Conservation (phyloP, 176 grass and related monocot genomes). For the Echinochloa phyllopogon region DNA sequence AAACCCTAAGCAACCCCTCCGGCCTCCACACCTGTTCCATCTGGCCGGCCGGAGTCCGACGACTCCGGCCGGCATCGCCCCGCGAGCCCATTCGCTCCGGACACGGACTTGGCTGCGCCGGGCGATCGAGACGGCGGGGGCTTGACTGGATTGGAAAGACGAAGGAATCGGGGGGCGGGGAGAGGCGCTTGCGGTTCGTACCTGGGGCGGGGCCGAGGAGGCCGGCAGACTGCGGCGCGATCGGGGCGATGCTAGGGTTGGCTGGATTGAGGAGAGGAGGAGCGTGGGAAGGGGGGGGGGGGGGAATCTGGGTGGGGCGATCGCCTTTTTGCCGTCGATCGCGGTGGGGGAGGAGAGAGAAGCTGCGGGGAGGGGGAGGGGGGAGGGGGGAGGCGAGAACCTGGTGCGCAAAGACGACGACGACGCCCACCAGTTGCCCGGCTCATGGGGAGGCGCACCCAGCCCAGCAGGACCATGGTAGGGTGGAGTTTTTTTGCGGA, state of each 20-base stretch:
- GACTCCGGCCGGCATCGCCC: constrained; percentile 7
- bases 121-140: background rate
- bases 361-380: background rate
- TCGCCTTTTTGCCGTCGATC: constrained; percentile 38
- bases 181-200: background rate
- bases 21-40: constrained; percentile 14
- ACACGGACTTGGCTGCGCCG: background rate
- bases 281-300: background rate
- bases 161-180: background rate
- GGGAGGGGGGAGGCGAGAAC: constrained; percentile 9
- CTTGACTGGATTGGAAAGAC: background rate
- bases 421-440: constrained; percentile 48
- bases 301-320: background rate
- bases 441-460: constrained; percentile 6
- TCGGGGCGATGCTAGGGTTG: constrained; percentile 12
- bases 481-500: constrained; percentile 25
- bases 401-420: constrained; percentile 47
- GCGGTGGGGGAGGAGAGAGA: constrained; percentile 24
- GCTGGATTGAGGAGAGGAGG: background rate
- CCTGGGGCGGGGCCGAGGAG: constrained; percentile 31
- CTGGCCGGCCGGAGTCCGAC: background rate
- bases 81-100: constrained; percentile 2
- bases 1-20: constrained; percentile 44
- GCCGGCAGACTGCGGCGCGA: constrained; percentile 5
- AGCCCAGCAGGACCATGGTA: constrained; percentile 27